Percentiles rank a stretch among this genome's conserved stretches.
Evolutionary conservation across 164 flowering plant genomes (phyloP).

Genomic region (Berberis vulgaris): DNA sequence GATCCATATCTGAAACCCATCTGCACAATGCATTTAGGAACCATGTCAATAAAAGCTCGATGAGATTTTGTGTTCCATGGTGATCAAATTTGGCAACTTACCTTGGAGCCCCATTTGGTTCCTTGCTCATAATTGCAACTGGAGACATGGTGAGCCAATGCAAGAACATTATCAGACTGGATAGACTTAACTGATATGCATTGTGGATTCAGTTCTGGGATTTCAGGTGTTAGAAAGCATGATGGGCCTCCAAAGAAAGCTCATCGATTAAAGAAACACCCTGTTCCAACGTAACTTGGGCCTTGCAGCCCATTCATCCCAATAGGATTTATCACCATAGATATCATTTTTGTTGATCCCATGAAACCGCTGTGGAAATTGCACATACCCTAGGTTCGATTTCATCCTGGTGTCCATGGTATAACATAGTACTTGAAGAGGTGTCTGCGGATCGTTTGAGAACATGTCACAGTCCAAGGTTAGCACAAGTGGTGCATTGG

Average conservation of each 20-base stretch:
- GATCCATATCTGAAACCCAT: slow-evolving; percentile 81
- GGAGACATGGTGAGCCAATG: slow-evolving; percentile 40
- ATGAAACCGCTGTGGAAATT: slow-evolving; percentile 46
- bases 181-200: slow-evolving; percentile 17
- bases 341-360: slow-evolving; percentile 40
- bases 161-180: slow-evolving; percentile 10
- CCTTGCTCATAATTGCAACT: slow-evolving; percentile 40
- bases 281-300: slow-evolving; percentile 46
- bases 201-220: slow-evolving; percentile 21
- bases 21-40: slow-evolving; percentile 10
- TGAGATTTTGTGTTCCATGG: neutral
- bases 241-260: slow-evolving; percentile 45
- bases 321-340: slow-evolving; percentile 30
- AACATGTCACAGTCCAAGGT: slow-evolving; percentile 49
- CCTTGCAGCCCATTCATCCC: slow-evolving; percentile 62
- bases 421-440: slow-evolving; percentile 32
- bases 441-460: slow-evolving; percentile 43
- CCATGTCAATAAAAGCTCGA: neutral
- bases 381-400: slow-evolving; percentile 25
- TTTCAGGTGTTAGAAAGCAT: slow-evolving; percentile 13
- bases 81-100: slow-evolving; percentile 1
- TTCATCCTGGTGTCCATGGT: slow-evolving; percentile 9
- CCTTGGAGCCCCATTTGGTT: slow-evolving; percentile 60
- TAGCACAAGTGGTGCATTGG: slow-evolving; percentile 55
- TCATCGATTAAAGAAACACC: slow-evolving; percentile 44